Conservation (phyloP, 2,329 filamentous ascomycete species). For the Hypoxylon sp. region DNA sequence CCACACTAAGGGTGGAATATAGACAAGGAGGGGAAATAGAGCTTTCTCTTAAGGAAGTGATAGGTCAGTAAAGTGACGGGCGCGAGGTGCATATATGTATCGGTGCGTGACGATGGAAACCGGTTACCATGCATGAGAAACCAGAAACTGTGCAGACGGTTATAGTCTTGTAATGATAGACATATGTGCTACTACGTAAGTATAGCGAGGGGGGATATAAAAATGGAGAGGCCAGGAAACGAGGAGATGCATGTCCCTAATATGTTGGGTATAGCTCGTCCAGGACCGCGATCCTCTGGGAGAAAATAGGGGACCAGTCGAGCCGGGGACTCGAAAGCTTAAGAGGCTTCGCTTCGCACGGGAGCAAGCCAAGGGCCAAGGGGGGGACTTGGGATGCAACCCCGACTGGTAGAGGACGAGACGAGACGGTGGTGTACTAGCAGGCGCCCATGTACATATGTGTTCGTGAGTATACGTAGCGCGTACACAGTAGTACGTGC, state of each 20-base stretch:
- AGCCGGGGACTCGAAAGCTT: too few relatives aligned
- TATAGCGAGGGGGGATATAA: conserved; percentile 15
- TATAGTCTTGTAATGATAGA: conserved; percentile 36
- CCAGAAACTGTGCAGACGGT: conserved; percentile 41
- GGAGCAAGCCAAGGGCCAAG: conserved; percentile 2
- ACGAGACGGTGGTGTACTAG: conserved; percentile 23
- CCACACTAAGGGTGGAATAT: conserved; percentile 39
- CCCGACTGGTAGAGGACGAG: conserved; percentile 23
- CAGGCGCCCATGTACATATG: too few relatives aligned
- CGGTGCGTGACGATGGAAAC: conserved; percentile 34
- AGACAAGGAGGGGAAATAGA: conserved; percentile 43
- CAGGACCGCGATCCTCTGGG: conserved; percentile 25
- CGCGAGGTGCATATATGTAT: conserved; percentile 47
- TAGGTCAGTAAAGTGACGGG: conserved; percentile 40
- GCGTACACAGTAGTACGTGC: too few relatives aligned
- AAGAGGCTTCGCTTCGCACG: conserved; percentile 2
- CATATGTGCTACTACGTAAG: conserved; percentile 31
- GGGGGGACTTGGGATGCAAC: conserved; percentile 28
- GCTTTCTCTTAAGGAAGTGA: conserved; percentile 39
- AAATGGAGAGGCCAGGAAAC: conserved; percentile 30
- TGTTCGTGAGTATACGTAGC: too few relatives aligned
- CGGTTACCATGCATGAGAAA: conserved; percentile 34
- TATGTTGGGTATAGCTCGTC: conserved; percentile 34
- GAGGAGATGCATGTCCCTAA: conserved; percentile 40
- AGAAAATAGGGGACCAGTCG: conserved; percentile 23